Base-by-base conservation (phyloP, 805 yeast genomes). In the Lipomyces oligophaga region DNA sequence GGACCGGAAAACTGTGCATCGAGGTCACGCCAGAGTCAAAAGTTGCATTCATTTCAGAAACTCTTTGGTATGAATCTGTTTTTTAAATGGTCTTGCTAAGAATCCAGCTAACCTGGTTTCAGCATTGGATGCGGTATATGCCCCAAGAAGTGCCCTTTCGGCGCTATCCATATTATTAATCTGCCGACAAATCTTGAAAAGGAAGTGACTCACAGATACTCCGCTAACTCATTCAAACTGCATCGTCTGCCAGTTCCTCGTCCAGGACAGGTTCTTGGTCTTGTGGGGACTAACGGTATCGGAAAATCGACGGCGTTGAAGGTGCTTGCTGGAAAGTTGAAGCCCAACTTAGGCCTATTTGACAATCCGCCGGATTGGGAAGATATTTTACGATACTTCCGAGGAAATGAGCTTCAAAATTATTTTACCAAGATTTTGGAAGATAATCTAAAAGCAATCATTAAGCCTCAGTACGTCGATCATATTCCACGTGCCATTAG, bases 281-380 rank as follows among this genome's bases (percentile, higher is more conserved):
- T 93, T 58, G 98, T 93, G 41, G 98, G 98, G 63, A 86, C 97
- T 52, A 93, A 93, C 74, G 98, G 98, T 88, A 93, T 93, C 64
- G 98, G 98, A 63, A 93, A 93, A 67, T 85, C 95, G 10, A 93
- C 98, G 16, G 98, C 98, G 6, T 77, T 93, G 65, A 93, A 93
- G 72, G 89, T 93, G 63, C 77, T 93, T 59, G 95, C 97, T 15
- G 98, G 97, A 64, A 93, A 90, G 69, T 95, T 89, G 68, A 93
- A 88, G 69, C 98, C 98, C 59, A 93, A 93, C 65, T 73, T 93
- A 67, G 98, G 98, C 47, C 77, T 82, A 61, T 93, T 74, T 65
- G 98, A 93, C 57, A 85, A 85, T 63, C 98, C 98, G 35, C 98
- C 98, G 8, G 93, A 85, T 69, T 93, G 98, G 98, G 85, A 83